phyloP scores from a whole-genome alignment of 2,329 filamentous ascomycete genomes.

The Teratosphaeria pseudoeucalypti region DNA sequence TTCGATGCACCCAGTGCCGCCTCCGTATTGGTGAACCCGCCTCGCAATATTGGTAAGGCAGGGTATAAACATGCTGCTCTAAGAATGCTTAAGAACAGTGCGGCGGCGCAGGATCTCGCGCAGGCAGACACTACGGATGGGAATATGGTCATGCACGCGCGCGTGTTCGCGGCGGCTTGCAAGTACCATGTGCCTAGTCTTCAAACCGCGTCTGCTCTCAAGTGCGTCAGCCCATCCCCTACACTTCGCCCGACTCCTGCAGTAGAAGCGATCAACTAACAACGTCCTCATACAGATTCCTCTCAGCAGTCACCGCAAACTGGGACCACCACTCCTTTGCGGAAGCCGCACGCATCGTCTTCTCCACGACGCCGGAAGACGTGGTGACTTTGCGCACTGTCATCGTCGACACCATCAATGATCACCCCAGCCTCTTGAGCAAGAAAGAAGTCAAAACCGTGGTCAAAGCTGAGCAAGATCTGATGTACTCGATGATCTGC shows the following conservation, averaged over 20 bases:
- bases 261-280: background rate
- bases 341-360: slow-evolving; percentile 31
- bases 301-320: background rate
- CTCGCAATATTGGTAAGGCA: background rate
- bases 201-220: slow-evolving; percentile 29
- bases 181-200: slow-evolving; percentile 32
- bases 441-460: background rate
- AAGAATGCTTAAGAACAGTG: background rate
- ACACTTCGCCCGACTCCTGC: too few species aligned
- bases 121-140: background rate
- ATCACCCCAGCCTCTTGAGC: background rate
- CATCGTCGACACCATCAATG: slow-evolving; percentile 26
- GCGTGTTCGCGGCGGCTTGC: slow-evolving; percentile 35
- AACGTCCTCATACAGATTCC: background rate
- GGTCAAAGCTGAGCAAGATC: background rate
- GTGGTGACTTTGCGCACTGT: slow-evolving; percentile 9
- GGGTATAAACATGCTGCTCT: too few species aligned
- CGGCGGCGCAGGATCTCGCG: background rate
- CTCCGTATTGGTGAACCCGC: background rate
- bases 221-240: slow-evolving; percentile 25
- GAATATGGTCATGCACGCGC: slow-evolving; percentile 23
- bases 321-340: slow-evolving; percentile 26
- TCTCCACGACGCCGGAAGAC: slow-evolving; percentile 31
- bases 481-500: background rate
- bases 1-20: background rate